phyloP scores from a whole-genome alignment of 257 asterid species.

The Linderniella brevidens region DNA sequence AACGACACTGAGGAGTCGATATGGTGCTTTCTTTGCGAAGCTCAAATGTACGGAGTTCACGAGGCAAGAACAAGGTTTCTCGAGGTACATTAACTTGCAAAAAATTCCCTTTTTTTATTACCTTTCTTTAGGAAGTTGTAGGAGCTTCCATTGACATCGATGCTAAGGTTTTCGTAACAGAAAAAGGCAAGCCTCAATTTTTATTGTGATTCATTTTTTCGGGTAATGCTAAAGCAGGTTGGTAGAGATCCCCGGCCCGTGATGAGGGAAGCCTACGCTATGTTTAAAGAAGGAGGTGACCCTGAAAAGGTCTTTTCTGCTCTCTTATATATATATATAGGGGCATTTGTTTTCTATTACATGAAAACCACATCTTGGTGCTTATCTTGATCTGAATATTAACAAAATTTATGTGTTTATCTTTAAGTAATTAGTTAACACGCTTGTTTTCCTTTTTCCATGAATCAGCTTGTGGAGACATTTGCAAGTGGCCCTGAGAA shows the following conservation, averaged over 20 bases:
- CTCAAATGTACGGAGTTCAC: constrained; percentile 62
- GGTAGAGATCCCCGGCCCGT: constrained; percentile 70
- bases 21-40: constrained; percentile 98
- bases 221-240: constrained; percentile 26
- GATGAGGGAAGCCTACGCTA: constrained; percentile 54
- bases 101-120: neutral
- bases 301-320: constrained; percentile 58
- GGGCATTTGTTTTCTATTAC: too few relatives aligned
- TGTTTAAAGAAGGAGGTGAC: constrained; percentile 81
- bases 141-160: too few relatives aligned
- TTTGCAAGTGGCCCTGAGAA: constrained; percentile 43
- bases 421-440: neutral
- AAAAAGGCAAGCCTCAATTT: too few relatives aligned
- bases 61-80: constrained; percentile 73
- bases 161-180: too few relatives aligned
- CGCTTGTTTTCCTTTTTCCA: neutral
- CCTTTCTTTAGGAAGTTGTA: neutral
- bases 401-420: too few relatives aligned
- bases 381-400: too few relatives aligned
- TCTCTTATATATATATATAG: neutral
- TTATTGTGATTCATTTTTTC: neutral
- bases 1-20: constrained; percentile 97
- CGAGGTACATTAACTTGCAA: constrained; percentile 26
- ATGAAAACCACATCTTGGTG: too few relatives aligned
- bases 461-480: constrained; percentile 41